Evolutionary conservation across 2,329 filamentous ascomycete species (phyloP).

Genomic region (Geosmithia morbida): DNA sequence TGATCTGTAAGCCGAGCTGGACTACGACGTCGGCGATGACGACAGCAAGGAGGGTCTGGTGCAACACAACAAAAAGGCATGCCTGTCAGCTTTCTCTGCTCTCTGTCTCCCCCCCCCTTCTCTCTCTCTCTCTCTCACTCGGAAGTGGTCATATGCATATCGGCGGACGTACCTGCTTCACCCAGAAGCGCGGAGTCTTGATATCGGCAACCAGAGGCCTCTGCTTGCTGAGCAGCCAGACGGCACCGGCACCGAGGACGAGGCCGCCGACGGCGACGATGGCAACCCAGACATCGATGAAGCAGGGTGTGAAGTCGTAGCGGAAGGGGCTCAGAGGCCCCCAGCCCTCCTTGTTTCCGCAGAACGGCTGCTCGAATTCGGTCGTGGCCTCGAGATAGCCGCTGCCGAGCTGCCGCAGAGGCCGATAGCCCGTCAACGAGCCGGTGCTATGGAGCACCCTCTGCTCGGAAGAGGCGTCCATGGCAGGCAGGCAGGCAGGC

Average conservation of each 20-base stretch:
- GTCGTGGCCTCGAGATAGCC: constrained; percentile 43
- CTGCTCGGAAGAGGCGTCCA: constrained; percentile 22
- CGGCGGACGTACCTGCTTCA: constrained; percentile 64
- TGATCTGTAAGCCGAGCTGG: constrained; percentile 65
- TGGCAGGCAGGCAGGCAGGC: constrained; percentile 9
- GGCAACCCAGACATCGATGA: constrained; percentile 82
- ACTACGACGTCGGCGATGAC: constrained; percentile 54
- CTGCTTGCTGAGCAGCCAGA: constrained; percentile 66
- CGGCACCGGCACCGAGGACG: constrained; percentile 58
- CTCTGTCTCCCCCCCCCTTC: neutral
- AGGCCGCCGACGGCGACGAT: constrained; percentile 67
- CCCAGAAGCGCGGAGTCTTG: constrained; percentile 87
- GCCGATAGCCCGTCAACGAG: constrained; percentile 45
- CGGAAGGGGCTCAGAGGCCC: constrained; percentile 75
- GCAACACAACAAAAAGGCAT: too few species aligned
- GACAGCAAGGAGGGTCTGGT: constrained; percentile 43
- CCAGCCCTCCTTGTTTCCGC: constrained; percentile 87
- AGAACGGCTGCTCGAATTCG: constrained; percentile 54
- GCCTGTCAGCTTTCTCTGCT: neutral
- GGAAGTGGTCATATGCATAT: too few species aligned
- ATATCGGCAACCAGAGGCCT: constrained; percentile 48
- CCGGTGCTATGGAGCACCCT: constrained; percentile 39
- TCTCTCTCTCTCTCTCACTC: neutral
- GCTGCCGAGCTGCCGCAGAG: constrained; percentile 33
- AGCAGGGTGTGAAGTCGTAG: constrained; percentile 95